Evolutionary conservation across 2,329 filamentous ascomycete genomes (phyloP).

Genomic region (Xylaria sp.): DNA sequence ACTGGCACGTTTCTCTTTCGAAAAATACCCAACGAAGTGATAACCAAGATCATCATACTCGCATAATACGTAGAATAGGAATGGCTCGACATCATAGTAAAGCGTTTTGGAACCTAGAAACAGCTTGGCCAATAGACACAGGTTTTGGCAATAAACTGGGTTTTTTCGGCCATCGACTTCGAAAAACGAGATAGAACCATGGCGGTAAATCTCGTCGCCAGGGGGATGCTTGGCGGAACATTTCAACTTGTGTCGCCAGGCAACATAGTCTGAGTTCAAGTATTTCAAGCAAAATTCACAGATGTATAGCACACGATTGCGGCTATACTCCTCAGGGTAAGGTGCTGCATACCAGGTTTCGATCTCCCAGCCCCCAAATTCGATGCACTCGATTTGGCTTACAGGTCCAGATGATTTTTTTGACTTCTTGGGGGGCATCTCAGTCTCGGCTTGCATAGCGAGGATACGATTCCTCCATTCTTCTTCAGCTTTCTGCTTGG

Average conservation of each 20-base stretch:
- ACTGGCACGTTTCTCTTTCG: constrained; percentile 94
- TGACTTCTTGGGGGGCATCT: constrained; percentile 66
- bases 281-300: constrained; percentile 99
- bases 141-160: constrained; percentile 97
- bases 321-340: constrained; percentile 97
- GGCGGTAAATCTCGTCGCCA: constrained; percentile 95
- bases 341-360: constrained; percentile 99
- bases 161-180: constrained; percentile 98
- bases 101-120: constrained; percentile 98
- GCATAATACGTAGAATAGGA: constrained; percentile 96
- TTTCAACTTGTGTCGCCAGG: constrained; percentile 97
- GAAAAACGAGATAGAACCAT: constrained; percentile 90
- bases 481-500: constrained; percentile 88
- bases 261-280: constrained; percentile 98
- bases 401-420: constrained; percentile 83
- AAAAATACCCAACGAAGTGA: constrained; percentile 99
- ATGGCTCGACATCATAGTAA: constrained; percentile 97
- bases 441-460: constrained; percentile 66
- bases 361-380: constrained; percentile 96
- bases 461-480: constrained; percentile 77
- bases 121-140: constrained; percentile 93
- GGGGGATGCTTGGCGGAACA: constrained; percentile 96
- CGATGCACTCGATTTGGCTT: constrained; percentile 98
- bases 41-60: constrained; percentile 91
- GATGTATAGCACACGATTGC: constrained; percentile 96